A percentile compares a stretch with the other conserved stretches of the same genome.
These are phyloP conservation scores for Rubus parviflorus DNA, from an alignment of 306 rosid species.

Conservation along the genomic window DNA sequence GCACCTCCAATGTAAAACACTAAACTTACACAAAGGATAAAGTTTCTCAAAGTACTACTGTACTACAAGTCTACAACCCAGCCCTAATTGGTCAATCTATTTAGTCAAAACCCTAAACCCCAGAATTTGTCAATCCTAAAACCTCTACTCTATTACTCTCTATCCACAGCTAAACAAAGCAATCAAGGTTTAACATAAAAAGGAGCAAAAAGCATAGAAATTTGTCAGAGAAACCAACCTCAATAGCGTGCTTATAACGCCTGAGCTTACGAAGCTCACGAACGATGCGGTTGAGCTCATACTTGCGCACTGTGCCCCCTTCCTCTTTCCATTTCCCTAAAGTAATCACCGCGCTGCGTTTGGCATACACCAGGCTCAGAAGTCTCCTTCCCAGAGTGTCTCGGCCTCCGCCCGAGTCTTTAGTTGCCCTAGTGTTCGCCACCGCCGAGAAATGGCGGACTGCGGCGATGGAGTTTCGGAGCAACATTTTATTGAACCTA, in stretches of 20 bases:
- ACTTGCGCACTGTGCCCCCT: conserved; percentile 65
- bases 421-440: not conserved
- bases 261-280: conserved; percentile 86
- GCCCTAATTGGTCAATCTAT: not conserved
- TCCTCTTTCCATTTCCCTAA: conserved; percentile 86
- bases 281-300: conserved; percentile 81
- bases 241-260: conserved; percentile 88
- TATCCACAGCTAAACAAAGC: not conserved
- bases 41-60: too few relatives aligned
- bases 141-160: not conserved
- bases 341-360: conserved; percentile 76
- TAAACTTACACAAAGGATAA: too few relatives aligned
- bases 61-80: too few relatives aligned
- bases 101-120: not conserved
- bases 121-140: not conserved
- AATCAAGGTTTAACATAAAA: not conserved
- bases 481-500: conserved; percentile 24
- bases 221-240: conserved; percentile 46
- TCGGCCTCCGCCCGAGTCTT: conserved; percentile 34
- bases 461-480: conserved; percentile 43
- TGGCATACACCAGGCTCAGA: conserved; percentile 63
- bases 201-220: not conserved
- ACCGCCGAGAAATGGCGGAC: conserved; percentile 51
- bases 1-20: too few relatives aligned
- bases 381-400: conserved; percentile 80